These are phyloP conservation scores for Chlorella sp. DNA, from an alignment of 139 green algal genomes.

Conservation along the genomic window DNA sequence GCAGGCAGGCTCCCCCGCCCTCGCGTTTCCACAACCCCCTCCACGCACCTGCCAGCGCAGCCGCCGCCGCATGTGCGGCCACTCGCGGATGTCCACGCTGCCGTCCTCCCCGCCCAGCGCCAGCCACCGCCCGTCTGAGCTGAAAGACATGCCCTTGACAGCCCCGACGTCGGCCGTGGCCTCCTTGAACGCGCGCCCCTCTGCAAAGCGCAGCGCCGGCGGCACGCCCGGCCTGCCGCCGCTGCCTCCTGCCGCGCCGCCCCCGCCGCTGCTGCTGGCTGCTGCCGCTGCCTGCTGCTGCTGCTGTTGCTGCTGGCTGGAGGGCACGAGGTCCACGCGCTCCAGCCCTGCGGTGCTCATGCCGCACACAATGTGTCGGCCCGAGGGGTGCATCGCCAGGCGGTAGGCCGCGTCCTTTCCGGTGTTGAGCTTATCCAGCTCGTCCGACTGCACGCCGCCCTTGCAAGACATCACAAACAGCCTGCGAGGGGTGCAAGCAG, in stretches of 20 bases:
- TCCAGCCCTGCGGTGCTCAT: conserved; percentile 35
- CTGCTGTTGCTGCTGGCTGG: no score
- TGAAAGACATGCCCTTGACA: conserved; percentile 49
- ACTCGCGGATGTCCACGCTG: conserved; percentile 26
- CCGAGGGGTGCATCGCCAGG: conserved; percentile 39
- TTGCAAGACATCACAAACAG: conserved; percentile 23
- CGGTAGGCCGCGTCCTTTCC: conserved; percentile 40
- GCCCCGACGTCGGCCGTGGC: conserved; percentile 1
- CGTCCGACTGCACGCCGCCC: conserved; percentile 29
- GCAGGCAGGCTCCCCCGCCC: no score
- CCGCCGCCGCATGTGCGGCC: conserved; percentile 20
- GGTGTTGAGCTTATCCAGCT: conserved; percentile 37
- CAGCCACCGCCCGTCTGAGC: conserved; percentile 34
- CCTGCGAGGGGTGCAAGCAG: conserved; percentile 41
- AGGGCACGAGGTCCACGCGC: conserved; percentile 30
- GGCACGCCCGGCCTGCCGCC: no score
- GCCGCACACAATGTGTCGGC: conserved; percentile 20
- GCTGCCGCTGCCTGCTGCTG: not conserved
- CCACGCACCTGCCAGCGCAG: no score
- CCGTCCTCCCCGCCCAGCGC: conserved; percentile 49
- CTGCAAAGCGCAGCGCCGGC: no score
- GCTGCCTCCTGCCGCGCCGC: not conserved
- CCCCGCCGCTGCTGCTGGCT: not conserved
- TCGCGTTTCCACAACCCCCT: no score
- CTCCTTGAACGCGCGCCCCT: conserved; percentile 22